Evolutionary conservation across 2,329 filamentous ascomycete genomes (phyloP).

Genomic region (Penicillium psychrosexuale): DNA sequence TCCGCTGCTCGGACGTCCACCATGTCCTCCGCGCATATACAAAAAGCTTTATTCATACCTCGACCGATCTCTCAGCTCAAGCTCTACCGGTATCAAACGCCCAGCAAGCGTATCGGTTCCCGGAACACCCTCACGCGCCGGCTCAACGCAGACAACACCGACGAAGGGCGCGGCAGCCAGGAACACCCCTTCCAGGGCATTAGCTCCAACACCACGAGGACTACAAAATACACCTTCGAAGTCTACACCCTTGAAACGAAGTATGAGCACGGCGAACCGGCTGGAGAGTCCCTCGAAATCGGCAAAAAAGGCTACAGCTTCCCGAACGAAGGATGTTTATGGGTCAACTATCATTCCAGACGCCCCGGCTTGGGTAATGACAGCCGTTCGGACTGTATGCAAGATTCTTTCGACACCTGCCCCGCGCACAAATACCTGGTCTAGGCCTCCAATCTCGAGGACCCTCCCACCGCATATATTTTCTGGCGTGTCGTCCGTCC

Average conservation of each 20-base stretch:
- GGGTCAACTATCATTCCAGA: slow-evolving; percentile 35
- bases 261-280: slow-evolving; percentile 29
- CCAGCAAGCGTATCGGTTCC: slow-evolving; percentile 33
- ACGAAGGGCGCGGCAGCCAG: slow-evolving; percentile 24
- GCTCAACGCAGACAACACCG: slow-evolving; percentile 41
- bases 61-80: slow-evolving; percentile 60
- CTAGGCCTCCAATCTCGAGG: slow-evolving; percentile 38
- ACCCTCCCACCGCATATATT: slow-evolving; percentile 69
- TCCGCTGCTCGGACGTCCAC: slow-evolving; percentile 69
- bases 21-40: slow-evolving; percentile 76
- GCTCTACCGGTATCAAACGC: slow-evolving; percentile 35
- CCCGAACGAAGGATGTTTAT: slow-evolving; percentile 20
- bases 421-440: slow-evolving; percentile 35
- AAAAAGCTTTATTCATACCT: slow-evolving; percentile 79
- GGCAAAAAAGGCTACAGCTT: slow-evolving; percentile 14
- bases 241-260: slow-evolving; percentile 40
- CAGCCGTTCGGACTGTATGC: slow-evolving; percentile 65
- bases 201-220: slow-evolving; percentile 27
- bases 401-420: slow-evolving; percentile 57
- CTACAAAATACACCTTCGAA: slow-evolving; percentile 46
- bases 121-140: slow-evolving; percentile 29
- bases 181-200: slow-evolving; percentile 29
- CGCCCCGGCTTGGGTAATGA: slow-evolving; percentile 65
- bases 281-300: slow-evolving; percentile 23
- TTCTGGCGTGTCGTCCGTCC: slow-evolving; percentile 64